Base-by-base conservation (phyloP, 2,329 filamentous ascomycete species). In the Calonectria naviculata region DNA sequence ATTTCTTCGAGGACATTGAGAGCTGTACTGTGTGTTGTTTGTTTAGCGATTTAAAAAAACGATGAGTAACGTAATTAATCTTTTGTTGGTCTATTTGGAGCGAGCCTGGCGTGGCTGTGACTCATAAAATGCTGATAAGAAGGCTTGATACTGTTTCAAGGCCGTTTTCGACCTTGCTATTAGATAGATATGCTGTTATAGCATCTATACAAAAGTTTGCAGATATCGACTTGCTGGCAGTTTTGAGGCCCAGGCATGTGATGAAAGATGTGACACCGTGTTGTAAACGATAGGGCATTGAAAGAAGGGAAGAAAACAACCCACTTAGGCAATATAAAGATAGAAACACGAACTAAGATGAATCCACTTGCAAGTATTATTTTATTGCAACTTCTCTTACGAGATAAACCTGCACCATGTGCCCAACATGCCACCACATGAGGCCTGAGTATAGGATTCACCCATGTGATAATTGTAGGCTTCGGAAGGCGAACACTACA, bases 1-100 rank as follows among this genome's bases (percentile, higher is more conserved):
- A 29, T 76, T 76, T 61, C n/a, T n/a, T n/a, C 67, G 62, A 68
- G 72, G 60, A 71, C 13, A 3, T 56, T 21, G 3, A 24, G 15
- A 8, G 29, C 21, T 21, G 4, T 4, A 21, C 1, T 62, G 19
- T 29, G 13, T 36, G 36, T 21, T 38, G 62, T 52, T 21, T 38
- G 62, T 52, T 61, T 42, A 28, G 21, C 36, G 49, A 24, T 44
- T 38, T 6, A 24, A 31, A 19, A 41, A 34, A 19, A 52, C 29
- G 19, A 28, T 15, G 42, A 52, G 31, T n/a, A 41, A 42, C 52
- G 12, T 56, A 64, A 64, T 64, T 21, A 21, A 61, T 5, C 29
- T 42, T 31, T 10, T n/a, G 26, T 31, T 61, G 17, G 10, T 12
- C 6, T 44, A 19, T 61, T 61, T 31, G 24, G 38, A 44, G 34